Evolutionary conservation across 2,329 filamentous ascomycete species (phyloP), one percentile per base, ranked within the genome.

Genomic region (Aspergillus candidus): DNA sequence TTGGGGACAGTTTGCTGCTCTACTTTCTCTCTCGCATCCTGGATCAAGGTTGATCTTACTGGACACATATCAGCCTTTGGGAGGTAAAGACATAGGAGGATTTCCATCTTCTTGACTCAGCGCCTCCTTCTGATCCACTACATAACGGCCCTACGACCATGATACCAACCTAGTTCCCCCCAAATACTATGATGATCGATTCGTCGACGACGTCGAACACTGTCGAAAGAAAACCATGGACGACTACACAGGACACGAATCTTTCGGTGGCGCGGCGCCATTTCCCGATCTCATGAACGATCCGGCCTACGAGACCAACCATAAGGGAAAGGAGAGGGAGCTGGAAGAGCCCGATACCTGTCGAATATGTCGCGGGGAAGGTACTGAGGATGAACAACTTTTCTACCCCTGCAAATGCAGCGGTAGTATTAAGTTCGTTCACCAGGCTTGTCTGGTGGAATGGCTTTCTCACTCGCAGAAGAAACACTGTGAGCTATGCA

Each of bases 341-440:
- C 32, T 62, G 15, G 70, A 76, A 44, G 82, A 86, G 43, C 75
- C 77, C 44, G 87, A 94, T 61, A 94, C 89, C n/a, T 98, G 93
- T 73, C 84, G 93, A 49, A 98, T 98, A 74, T 98, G 93, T 69
- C 82, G 94, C 56, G 88, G 88, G 41, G 94, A 98, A 67, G 88
- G 80, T 43, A 86, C 85, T 1, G 68, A 76, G 4, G 79, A 86
- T 4, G 93, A 97, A 62, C 89, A 88, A 47, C 78, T 98, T 32
- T 98, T 95, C 73, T 93, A 94, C 63, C 93, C 93, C 5, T 98
- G 93, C 82, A 96, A 96, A 74, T 98, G 93, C 73, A 96, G 88
- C 62, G 93, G 93, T 45, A 97, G 91, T 70, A 98, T 98, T 72
- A 96, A 95, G 72, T 95, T 86, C 61, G 93, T 98, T 49, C 93